Evolutionary conservation across 331 rosid genomes (phyloP).

Genomic region (Spiraea crenata): DNA sequence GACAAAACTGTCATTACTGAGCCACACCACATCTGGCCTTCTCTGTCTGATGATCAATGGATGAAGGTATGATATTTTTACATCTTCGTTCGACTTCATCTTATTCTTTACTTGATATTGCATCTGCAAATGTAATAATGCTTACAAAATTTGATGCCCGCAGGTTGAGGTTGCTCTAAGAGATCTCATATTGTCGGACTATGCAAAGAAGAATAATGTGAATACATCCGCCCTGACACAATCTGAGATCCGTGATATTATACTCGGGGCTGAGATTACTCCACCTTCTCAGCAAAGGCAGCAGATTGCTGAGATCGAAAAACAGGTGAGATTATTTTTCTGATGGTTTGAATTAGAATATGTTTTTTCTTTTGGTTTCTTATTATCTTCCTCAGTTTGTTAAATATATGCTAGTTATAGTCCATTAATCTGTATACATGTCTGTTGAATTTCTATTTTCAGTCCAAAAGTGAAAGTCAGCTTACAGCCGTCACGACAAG

Average conservation of each 20-base stretch:
- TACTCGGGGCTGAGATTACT: constrained; percentile 98
- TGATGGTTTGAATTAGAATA: background rate
- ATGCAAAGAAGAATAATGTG: constrained; percentile 97
- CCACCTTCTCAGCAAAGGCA: constrained; percentile 99
- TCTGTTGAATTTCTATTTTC: constrained; percentile 19
- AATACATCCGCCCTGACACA: constrained; percentile 95
- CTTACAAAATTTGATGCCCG: constrained; percentile 17
- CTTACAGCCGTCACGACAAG: constrained; percentile 90
- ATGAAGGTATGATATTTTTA: constrained; percentile 58
- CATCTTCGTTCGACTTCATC: background rate
- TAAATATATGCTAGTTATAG: background rate
- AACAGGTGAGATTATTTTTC: constrained; percentile 58
- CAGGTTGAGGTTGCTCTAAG: constrained; percentile 99
- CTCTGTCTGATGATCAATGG: constrained; percentile 96
- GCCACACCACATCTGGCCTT: constrained; percentile 99
- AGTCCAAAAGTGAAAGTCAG: constrained; percentile 92
- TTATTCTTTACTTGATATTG: background rate
- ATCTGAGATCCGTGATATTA: constrained; percentile 96
- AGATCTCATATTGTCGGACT: constrained; percentile 94
- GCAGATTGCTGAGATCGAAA: constrained; percentile 97
- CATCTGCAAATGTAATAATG: background rate
- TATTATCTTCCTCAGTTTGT: no score
- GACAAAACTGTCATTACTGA: constrained; percentile 88
- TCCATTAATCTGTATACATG: background rate
- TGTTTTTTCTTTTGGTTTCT: no score